Base-by-base conservation (phyloP, 1,284 basidiomycete genomes). In the Fomitopsis pinicola region DNA sequence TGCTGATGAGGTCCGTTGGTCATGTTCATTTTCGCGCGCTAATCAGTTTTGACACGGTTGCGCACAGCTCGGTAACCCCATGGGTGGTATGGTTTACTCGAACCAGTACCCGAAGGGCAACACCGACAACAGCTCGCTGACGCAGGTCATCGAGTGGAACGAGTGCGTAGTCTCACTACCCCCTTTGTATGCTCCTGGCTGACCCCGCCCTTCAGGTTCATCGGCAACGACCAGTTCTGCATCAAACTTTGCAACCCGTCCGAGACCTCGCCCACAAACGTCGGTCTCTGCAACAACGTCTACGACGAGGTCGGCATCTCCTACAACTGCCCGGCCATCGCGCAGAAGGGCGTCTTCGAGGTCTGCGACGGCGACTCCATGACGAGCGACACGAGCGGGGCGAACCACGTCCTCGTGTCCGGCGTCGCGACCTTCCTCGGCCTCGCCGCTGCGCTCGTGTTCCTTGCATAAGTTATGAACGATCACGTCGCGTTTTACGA, bases 361-460 rank as follows among this genome's bases (percentile, higher is more conserved):
- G 68, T 72, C 35, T 84, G 82, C 75, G 69, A 78, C 36, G 85
- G 86, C 45, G 88, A 91, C 22, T 79, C 84, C 68, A 84, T 86
- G 74, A 80, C 83, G 63, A 22, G 22, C 52, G 36, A 40, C 36
- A 7, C 52, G 5, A 54, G 52, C 52, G 35, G 22, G 12, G 52
- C 52, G 52, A 38, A 12, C 52, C 52, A 54, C 52, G 36, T 54
- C 52, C 19, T 54, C 52, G 52, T 54, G n/a, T 54, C 52, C 2
- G 52, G 52, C 36, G 19, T 54, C 52, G 52, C 52, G 52, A 54
- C 52, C 35, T 33, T 54, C n/a, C 52, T 54, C 52, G 52, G 52
- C n/a, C 14, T 54, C 36, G 52, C 26, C 35, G 52, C 52, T 5
- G 52, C 52, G n/a, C 35, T 40, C 35, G 52, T 35, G n/a, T 54